These are phyloP conservation scores for Xylaria sp. DNA, from an alignment of 2,329 filamentous ascomycete species.

Conservation along the genomic window DNA sequence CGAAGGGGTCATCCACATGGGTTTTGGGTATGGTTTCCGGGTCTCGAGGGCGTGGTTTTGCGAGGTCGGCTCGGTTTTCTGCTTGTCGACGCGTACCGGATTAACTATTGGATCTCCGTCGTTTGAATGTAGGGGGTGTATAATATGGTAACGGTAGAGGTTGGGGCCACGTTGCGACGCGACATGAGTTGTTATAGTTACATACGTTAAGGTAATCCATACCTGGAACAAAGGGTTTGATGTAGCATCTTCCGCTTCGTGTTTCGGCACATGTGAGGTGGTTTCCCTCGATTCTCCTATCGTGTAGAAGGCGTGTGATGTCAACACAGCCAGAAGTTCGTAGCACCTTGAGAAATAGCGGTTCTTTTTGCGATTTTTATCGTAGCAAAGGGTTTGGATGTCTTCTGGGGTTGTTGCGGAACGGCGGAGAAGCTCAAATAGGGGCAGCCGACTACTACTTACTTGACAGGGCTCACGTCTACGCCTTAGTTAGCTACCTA, in stretches of 20 bases:
- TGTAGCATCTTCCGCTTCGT: neutral
- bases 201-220: neutral
- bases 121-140: neutral
- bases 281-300: neutral
- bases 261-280: neutral
- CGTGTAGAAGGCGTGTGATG: neutral
- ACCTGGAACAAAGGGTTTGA: neutral
- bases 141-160: neutral
- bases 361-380: neutral
- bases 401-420: neutral
- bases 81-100: neutral
- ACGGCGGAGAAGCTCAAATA: neutral
- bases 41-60: neutral
- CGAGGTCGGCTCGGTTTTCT: neutral
- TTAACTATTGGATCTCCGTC: neutral
- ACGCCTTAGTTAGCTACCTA: slow-evolving; percentile 3
- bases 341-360: too few relatives aligned
- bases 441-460: neutral
- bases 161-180: neutral
- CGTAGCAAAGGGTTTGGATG: neutral
- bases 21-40: neutral
- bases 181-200: neutral
- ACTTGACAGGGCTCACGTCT: slow-evolving; percentile 3
- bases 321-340: neutral
- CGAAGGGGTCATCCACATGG: neutral